Percentiles rank a stretch among this genome's conserved stretches.
Evolutionary conservation across 2,329 filamentous ascomycete genomes (phyloP).

Genomic region (Claviceps lovelessii): DNA sequence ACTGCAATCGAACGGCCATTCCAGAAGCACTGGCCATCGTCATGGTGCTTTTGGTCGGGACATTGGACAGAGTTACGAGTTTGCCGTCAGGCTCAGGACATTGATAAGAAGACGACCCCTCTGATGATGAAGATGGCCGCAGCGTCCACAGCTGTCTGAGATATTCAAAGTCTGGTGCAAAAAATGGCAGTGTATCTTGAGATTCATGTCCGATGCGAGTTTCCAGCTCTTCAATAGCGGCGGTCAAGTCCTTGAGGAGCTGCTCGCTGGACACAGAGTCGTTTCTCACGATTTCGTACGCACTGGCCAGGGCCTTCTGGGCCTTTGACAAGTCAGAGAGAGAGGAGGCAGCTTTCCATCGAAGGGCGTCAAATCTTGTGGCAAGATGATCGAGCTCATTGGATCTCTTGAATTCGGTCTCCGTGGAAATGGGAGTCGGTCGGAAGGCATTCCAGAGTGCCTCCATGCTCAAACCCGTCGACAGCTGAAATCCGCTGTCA

Average conservation of each 20-base stretch:
- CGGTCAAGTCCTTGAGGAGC: conserved; percentile 34
- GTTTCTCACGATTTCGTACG: conserved; percentile 38
- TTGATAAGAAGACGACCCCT: not conserved
- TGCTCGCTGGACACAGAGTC: conserved; percentile 26
- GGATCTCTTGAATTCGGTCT: conserved; percentile 30
- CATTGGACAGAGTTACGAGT: conserved; percentile 33
- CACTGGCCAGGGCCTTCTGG: conserved; percentile 38
- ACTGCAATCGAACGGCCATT: conserved; percentile 29
- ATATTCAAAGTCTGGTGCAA: conserved; percentile 40
- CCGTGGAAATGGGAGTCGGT: conserved; percentile 41
- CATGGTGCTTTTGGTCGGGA: conserved; percentile 21
- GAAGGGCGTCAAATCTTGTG: conserved; percentile 43
- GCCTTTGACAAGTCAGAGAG: conserved; percentile 38
- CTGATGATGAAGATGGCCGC: conserved; percentile 11
- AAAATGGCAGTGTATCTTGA: conserved; percentile 31
- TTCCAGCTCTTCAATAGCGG: conserved; percentile 40
- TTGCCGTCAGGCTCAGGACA: conserved; percentile 17
- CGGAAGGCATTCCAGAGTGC: conserved; percentile 59
- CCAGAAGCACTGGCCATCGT: conserved; percentile 19
- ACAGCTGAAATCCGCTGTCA: conserved; percentile 54
- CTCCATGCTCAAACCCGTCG: conserved; percentile 69
- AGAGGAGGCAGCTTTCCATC: conserved; percentile 41
- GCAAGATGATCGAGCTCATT: conserved; percentile 41
- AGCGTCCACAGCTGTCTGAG: conserved; percentile 39
- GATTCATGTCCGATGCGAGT: conserved; percentile 27